Conservation (phyloP, 176 grass and related monocot species). For the Phoenix roebelenii region DNA sequence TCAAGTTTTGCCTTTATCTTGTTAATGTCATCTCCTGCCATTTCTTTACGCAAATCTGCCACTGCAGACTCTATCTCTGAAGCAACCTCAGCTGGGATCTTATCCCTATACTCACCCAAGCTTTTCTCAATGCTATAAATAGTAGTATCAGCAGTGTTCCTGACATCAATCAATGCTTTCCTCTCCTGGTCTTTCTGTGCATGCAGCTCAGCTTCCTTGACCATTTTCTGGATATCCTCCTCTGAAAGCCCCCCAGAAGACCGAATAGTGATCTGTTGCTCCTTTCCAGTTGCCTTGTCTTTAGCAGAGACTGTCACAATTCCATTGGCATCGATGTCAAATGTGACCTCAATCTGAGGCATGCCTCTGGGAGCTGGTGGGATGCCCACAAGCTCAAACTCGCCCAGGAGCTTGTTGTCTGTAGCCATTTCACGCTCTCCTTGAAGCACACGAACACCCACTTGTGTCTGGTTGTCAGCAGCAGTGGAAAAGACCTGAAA, state of each 20-base stretch:
- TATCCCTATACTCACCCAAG: constrained; percentile 53
- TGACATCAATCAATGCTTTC: constrained; percentile 58
- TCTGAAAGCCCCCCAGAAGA: constrained; percentile 70
- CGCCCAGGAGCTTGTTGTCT: constrained; percentile 68
- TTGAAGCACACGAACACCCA: constrained; percentile 58
- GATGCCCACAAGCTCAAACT: constrained; percentile 70
- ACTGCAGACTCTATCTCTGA: constrained; percentile 56
- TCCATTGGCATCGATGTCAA: constrained; percentile 68
- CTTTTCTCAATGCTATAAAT: constrained; percentile 76
- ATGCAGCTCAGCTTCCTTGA: constrained; percentile 69
- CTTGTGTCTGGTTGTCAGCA: constrained; percentile 71
- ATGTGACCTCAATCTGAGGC: constrained; percentile 73
- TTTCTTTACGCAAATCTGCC: constrained; percentile 49
- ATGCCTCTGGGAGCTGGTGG: constrained; percentile 60
- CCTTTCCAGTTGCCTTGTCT: constrained; percentile 62
- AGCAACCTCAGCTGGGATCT: constrained; percentile 53
- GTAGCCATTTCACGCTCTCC: constrained; percentile 71
- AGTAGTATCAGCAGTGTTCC: constrained; percentile 54
- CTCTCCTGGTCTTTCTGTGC: constrained; percentile 64
- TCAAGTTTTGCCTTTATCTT: constrained; percentile 62
- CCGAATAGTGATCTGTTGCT: constrained; percentile 67
- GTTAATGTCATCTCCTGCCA: constrained; percentile 41
- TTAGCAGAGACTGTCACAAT: constrained; percentile 75
- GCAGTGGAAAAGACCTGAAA: constrained; percentile 63
- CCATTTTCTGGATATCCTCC: constrained; percentile 66